Evolutionary conservation across 495 filamentous ascomycete species (phyloP).

Genomic region (Cairneyella variabilis): DNA sequence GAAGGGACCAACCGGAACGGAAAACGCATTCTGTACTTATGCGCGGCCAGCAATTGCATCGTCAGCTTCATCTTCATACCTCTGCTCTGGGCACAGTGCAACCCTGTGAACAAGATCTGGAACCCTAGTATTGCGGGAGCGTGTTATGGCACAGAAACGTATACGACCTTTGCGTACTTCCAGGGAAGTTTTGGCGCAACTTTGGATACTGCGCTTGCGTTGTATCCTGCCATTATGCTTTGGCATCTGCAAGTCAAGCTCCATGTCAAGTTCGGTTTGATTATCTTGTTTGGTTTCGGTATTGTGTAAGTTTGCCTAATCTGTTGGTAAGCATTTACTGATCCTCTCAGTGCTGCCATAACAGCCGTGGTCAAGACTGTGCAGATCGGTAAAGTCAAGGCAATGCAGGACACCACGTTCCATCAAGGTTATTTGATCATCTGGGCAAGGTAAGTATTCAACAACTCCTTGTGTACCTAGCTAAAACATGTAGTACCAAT

Average conservation of each 20-base stretch:
- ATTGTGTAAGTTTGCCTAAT: slow-evolving; percentile 34
- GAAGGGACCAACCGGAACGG: slow-evolving; percentile 15
- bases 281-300: slow-evolving; percentile 40
- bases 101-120: slow-evolving; percentile 13
- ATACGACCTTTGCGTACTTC: slow-evolving; percentile 9
- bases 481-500: slow-evolving; percentile 15
- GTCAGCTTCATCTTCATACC: slow-evolving; percentile 17
- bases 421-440: slow-evolving; percentile 14
- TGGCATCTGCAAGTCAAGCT: slow-evolving; percentile 38
- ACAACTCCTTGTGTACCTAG: slow-evolving; percentile 2
- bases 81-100: slow-evolving; percentile 15
- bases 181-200: slow-evolving; percentile 35
- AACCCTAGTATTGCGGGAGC: slow-evolving; percentile 8
- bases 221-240: slow-evolving; percentile 42
- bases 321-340: not conserved
- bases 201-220: slow-evolving; percentile 45
- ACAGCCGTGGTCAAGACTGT: slow-evolving; percentile 14
- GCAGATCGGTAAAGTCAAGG: slow-evolving; percentile 3
- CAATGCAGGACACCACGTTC: slow-evolving; percentile 9
- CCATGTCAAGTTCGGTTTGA: slow-evolving; percentile 45
- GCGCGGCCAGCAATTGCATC: slow-evolving; percentile 11
- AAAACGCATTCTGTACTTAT: slow-evolving; percentile 12
- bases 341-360: slow-evolving; percentile 11
- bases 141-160: slow-evolving; percentile 6
- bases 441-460: slow-evolving; percentile 17